These are phyloP conservation scores for Craterostigma plantagineum DNA, from an alignment of 257 asterid species.

Conservation along the genomic window DNA sequence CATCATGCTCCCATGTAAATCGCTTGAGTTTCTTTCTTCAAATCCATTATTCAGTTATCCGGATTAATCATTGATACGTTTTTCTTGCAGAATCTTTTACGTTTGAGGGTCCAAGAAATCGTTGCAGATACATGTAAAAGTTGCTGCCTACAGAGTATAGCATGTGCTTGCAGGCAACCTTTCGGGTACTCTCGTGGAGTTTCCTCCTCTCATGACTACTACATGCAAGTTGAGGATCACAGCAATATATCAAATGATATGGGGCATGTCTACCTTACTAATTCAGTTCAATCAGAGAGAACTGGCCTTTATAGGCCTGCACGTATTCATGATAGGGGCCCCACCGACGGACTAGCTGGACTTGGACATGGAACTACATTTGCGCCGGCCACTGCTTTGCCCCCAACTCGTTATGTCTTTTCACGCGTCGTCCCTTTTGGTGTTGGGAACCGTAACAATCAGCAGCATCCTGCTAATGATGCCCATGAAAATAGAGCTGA, in stretches of 20 bases:
- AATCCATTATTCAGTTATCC: too few relatives aligned
- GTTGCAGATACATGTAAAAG: conserved; percentile 76
- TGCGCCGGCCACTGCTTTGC: conserved; percentile 76
- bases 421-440: conserved; percentile 99
- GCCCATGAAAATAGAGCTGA: conserved; percentile 64
- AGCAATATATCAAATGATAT: conserved; percentile 32
- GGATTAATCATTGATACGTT: too few relatives aligned
- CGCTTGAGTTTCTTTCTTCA: conserved; percentile 3
- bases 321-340: conserved; percentile 70
- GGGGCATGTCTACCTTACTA: conserved; percentile 51
- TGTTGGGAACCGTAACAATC: conserved; percentile 64
- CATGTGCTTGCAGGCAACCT: conserved; percentile 75
- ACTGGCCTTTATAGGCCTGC: conserved; percentile 62
- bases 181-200: conserved; percentile 47
- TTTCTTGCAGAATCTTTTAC: conserved; percentile 62
- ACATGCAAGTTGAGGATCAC: conserved; percentile 55
- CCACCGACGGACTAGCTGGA: conserved; percentile 87
- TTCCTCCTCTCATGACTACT: conserved; percentile 41
- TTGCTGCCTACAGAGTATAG: conserved; percentile 54
- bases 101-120: conserved; percentile 86
- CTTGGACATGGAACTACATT: conserved; percentile 79
- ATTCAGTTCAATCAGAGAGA: conserved; percentile 73
- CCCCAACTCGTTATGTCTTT: conserved; percentile 93
- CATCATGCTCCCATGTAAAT: conserved; percentile 1
- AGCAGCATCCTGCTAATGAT: conserved; percentile 57